Evolutionary conservation across 2,329 filamentous ascomycete genomes (phyloP).

Genomic region (Ophiostoma quercus): DNA sequence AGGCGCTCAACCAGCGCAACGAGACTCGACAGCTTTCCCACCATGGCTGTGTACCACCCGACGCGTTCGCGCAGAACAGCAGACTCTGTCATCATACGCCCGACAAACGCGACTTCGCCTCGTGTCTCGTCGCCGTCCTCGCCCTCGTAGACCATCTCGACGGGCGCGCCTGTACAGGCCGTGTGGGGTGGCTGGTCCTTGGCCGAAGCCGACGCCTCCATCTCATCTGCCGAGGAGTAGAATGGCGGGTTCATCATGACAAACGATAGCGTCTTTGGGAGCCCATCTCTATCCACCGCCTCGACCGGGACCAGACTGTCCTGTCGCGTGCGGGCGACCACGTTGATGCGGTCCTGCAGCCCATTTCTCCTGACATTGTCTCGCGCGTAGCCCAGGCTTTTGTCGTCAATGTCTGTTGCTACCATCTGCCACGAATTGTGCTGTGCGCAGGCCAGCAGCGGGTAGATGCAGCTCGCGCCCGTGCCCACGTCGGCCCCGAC

Average conservation of each 20-base stretch:
- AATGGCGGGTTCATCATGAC: slow-evolving; percentile 95
- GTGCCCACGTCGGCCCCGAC: slow-evolving; percentile 81
- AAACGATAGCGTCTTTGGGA: slow-evolving; percentile 56
- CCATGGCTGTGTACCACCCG: slow-evolving; percentile 86
- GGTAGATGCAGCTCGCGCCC: slow-evolving; percentile 87
- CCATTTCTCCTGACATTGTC: slow-evolving; percentile 63
- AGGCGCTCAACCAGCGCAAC: slow-evolving; percentile 56
- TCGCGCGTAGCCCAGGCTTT: slow-evolving; percentile 60
- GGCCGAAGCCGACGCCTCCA: slow-evolving; percentile 56
- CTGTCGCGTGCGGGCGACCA: slow-evolving; percentile 50
- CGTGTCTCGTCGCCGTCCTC: slow-evolving; percentile 37
- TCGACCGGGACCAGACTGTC: slow-evolving; percentile 60
- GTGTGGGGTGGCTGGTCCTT: slow-evolving; percentile 67
- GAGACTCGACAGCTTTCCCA: slow-evolving; percentile 72
- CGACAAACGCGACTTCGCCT: slow-evolving; percentile 84
- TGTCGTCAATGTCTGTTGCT: slow-evolving; percentile 72
- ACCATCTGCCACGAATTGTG: slow-evolving; percentile 65
- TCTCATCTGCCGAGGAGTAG: slow-evolving; percentile 68
- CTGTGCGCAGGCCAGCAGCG: slow-evolving; percentile 68
- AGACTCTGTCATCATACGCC: slow-evolving; percentile 52
- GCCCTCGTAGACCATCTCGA: slow-evolving; percentile 72
- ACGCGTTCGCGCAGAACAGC: slow-evolving; percentile 47
- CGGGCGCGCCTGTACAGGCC: slow-evolving; percentile 67
- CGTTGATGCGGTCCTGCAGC: slow-evolving; percentile 57
- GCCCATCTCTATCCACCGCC: not conserved